phyloP scores from a whole-genome alignment of 148 eudicot species.

The Selenicereus undatus region DNA sequence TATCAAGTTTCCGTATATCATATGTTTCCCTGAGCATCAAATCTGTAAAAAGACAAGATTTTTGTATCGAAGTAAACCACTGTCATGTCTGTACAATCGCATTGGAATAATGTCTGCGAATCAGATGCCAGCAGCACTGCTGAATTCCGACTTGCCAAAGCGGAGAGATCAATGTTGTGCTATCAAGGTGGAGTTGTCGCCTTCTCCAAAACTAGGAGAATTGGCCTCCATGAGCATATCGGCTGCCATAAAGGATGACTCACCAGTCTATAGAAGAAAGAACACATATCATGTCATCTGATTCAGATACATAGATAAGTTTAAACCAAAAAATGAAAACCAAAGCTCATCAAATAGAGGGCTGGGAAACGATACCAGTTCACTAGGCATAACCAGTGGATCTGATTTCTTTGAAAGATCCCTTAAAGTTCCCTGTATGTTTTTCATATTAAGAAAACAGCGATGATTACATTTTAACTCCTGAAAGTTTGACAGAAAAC shows the following conservation, averaged over 20 bases:
- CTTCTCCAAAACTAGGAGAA: slow-evolving; percentile 22
- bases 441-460: slow-evolving; percentile 10
- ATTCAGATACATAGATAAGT: background rate
- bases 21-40: background rate
- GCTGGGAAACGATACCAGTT: slow-evolving; percentile 22
- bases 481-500: background rate
- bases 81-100: slow-evolving; percentile 28
- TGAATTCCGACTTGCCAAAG: background rate
- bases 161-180: slow-evolving; percentile 13
- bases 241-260: slow-evolving; percentile 24
- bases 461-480: background rate
- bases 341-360: background rate
- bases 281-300: background rate
- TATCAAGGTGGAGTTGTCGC: slow-evolving; percentile 21
- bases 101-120: slow-evolving; percentile 6
- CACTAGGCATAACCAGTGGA: slow-evolving; percentile 22
- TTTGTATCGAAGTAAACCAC: slow-evolving; percentile 1
- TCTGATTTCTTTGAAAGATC: slow-evolving; percentile 49
- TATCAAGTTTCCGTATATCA: background rate
- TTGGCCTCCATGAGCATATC: slow-evolving; percentile 28
- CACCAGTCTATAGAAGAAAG: slow-evolving; percentile 19
- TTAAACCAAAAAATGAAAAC: background rate
- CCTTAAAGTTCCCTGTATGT: slow-evolving; percentile 50
- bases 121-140: slow-evolving; percentile 10
- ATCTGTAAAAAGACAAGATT: background rate